Evolutionary conservation across 768 basidiomycete species (phyloP).

Genomic region (Psilocybe sp.): DNA sequence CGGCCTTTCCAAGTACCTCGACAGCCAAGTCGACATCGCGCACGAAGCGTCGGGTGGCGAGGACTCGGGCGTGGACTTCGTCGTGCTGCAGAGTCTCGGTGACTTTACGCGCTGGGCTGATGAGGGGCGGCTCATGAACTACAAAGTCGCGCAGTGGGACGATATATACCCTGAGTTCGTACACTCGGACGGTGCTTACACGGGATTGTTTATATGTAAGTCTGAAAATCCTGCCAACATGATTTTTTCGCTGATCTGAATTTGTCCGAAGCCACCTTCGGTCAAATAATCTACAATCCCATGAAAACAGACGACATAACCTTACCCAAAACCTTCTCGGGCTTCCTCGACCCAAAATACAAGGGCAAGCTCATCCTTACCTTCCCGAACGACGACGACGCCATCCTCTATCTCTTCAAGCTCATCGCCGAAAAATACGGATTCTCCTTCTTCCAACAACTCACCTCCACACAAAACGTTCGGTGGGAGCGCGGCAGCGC

Average conservation of each 20-base stretch:
- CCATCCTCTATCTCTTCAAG: conserved; percentile 22
- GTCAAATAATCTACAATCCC: conserved; percentile 17
- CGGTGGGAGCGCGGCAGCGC: conserved; percentile 22
- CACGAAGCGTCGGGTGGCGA: conserved; percentile 10
- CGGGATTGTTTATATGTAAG: conserved; percentile 20
- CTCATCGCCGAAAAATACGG: conserved; percentile 20
- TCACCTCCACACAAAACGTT: conserved; percentile 16
- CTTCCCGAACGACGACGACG: conserved; percentile 27
- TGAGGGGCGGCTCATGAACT: conserved; percentile 15
- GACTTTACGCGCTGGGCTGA: conserved; percentile 22
- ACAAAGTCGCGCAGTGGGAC: conserved; percentile 20
- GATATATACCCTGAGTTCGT: conserved; percentile 23
- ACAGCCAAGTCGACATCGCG: conserved; percentile 14
- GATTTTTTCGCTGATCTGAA: background rate
- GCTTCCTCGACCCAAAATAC: conserved; percentile 14
- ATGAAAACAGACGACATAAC: conserved; percentile 4
- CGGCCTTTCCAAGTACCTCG: conserved; percentile 21
- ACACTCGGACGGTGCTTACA: conserved; percentile 21
- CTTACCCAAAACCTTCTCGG: conserved; percentile 9
- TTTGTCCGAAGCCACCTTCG: conserved; percentile 14
- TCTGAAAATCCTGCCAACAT: background rate
- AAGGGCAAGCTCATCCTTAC: conserved; percentile 16
- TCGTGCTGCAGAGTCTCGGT: conserved; percentile 19
- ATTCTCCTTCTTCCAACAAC: conserved; percentile 12
- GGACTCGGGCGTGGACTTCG: conserved; percentile 16